phyloP scores from a whole-genome alignment of 495 filamentous ascomycete species.

The Terfezia claveryi region DNA sequence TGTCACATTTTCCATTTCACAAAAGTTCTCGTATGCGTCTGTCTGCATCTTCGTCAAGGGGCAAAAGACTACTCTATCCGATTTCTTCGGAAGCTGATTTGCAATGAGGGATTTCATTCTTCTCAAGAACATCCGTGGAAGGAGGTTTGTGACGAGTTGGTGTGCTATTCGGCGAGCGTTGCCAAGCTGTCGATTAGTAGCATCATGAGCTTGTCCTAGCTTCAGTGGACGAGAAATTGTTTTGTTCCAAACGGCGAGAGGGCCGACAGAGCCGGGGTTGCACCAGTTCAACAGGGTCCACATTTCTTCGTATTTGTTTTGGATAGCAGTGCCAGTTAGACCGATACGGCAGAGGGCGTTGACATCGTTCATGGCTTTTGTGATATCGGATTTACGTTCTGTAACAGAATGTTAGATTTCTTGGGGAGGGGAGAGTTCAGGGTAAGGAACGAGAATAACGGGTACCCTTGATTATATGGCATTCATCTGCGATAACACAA shows the following conservation, averaged over 20 bases:
- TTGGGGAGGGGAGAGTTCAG: not conserved
- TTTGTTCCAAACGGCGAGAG: conserved; percentile 52
- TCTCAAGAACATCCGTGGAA: conserved; percentile 79
- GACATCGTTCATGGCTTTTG: conserved; percentile 70
- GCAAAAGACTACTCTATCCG: conserved; percentile 85
- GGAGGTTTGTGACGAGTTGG: conserved; percentile 65
- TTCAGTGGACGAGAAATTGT: conserved; percentile 60
- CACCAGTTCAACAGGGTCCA: conserved; percentile 97
- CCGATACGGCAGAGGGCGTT: conserved; percentile 88
- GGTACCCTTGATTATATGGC: conserved; percentile 56
- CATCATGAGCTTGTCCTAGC: conserved; percentile 77
- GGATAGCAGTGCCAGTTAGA: conserved; percentile 86
- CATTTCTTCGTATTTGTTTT: conserved; percentile 89
- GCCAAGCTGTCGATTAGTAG: conserved; percentile 65
- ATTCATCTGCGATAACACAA: conserved; percentile 91
- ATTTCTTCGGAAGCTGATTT: conserved; percentile 89
- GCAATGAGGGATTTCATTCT: conserved; percentile 87
- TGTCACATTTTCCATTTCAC: conserved; percentile 47
- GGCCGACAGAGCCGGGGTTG: conserved; percentile 71
- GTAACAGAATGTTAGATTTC: not conserved
- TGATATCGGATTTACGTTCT: conserved; percentile 51
- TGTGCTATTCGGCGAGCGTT: conserved; percentile 61
- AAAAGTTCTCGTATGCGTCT: conserved; percentile 63
- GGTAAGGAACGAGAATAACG: too few species aligned
- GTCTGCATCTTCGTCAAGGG: conserved; percentile 64